A percentile compares a stretch with the other conserved stretches of the same genome.
Evolutionary conservation across 352 stramenopile species (phyloP).

Genomic region (Globisporangium rhizosaccharum): DNA sequence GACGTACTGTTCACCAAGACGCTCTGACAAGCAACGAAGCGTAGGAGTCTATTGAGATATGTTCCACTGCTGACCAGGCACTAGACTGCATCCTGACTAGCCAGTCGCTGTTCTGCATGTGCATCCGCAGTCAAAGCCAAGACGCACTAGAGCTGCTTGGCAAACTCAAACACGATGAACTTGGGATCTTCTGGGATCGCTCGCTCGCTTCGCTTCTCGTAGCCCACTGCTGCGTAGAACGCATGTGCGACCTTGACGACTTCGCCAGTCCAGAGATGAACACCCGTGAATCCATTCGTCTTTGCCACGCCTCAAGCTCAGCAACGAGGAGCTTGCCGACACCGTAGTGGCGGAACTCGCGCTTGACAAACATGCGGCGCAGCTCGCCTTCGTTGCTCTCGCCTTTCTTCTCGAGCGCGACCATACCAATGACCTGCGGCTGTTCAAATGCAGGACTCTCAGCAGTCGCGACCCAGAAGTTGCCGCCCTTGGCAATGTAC

Average conservation of each 20-base stretch:
- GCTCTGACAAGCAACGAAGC: neutral
- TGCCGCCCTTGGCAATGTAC: slow-evolving; percentile 19
- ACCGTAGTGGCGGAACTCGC: slow-evolving; percentile 27
- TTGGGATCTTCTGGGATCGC: slow-evolving; percentile 27
- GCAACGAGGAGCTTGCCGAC: slow-evolving; percentile 30
- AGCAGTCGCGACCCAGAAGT: slow-evolving; percentile 29
- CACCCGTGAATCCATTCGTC: slow-evolving; percentile 19
- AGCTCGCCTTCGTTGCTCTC: slow-evolving; percentile 28
- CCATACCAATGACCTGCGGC: slow-evolving; percentile 29
- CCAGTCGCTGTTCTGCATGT: neutral
- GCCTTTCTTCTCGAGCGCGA: slow-evolving; percentile 30
- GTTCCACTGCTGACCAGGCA: too few species aligned
- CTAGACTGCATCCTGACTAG: too few species aligned
- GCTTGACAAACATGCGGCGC: slow-evolving; percentile 36
- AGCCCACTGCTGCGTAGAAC: slow-evolving; percentile 36
- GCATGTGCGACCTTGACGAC: slow-evolving; percentile 25
- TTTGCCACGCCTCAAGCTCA: slow-evolving; percentile 36
- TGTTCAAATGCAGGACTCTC: neutral
- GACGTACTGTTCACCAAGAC: too few species aligned
- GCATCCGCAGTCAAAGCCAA: neutral
- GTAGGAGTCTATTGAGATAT: neutral
- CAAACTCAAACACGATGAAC: slow-evolving; percentile 26
- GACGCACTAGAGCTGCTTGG: slow-evolving; percentile 24
- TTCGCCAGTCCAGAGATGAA: slow-evolving; percentile 30
- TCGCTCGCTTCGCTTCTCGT: slow-evolving; percentile 16